phyloP scores from a whole-genome alignment of 495 filamentous ascomycete species.

The Penicillium bialowiezense region DNA sequence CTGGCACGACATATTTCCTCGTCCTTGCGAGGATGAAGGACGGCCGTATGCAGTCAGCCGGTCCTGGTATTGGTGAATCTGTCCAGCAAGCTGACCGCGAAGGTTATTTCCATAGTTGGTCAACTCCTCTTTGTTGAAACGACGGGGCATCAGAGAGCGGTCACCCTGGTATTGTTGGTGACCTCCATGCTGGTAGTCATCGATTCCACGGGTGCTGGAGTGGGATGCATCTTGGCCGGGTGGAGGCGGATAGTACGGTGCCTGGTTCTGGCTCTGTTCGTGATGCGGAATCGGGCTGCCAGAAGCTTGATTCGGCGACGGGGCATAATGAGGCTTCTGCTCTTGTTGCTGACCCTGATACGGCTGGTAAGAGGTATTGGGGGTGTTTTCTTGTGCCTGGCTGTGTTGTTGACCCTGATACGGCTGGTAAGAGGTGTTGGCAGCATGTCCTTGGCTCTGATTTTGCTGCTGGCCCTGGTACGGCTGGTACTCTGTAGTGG shows the following conservation, averaged over 20 bases:
- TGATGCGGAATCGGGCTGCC: constrained; percentile 2
- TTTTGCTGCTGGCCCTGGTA: constrained; percentile 13
- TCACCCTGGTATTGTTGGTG: constrained; percentile 22
- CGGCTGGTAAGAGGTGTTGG: constrained; percentile 22
- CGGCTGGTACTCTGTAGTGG: background rate
- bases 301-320: constrained; percentile 18
- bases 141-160: constrained; percentile 24
- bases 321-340: constrained; percentile 17
- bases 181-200: constrained; percentile 23
- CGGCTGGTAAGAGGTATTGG: constrained; percentile 1
- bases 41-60: constrained; percentile 27
- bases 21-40: constrained; percentile 21
- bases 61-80: constrained; percentile 49
- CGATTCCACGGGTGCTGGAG: constrained; percentile 38
- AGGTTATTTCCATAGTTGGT: constrained; percentile 34
- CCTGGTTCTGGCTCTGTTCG: constrained; percentile 9
- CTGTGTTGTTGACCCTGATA: constrained; percentile 9
- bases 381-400: constrained; percentile 8
- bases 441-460: constrained; percentile 11
- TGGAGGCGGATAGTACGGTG: constrained; percentile 42
- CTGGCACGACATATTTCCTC: constrained; percentile 60
- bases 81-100: constrained; percentile 44
- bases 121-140: constrained; percentile 36
- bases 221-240: constrained; percentile 32
- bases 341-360: constrained; percentile 13